These are phyloP conservation scores for Epithemia pelagica DNA, from an alignment of 108 stramenopile species.

Conservation along the genomic window DNA sequence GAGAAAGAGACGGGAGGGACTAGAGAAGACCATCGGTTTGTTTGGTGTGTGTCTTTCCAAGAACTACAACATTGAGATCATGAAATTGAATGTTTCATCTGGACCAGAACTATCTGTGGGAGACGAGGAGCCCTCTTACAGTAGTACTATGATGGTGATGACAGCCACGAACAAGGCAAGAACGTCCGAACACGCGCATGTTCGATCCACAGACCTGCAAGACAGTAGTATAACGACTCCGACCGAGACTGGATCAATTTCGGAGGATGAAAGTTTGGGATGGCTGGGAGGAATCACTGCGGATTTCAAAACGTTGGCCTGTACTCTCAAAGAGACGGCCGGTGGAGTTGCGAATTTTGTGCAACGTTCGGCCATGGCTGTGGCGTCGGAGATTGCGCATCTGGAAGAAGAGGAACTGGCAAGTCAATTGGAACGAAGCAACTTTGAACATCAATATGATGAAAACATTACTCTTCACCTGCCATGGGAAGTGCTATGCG, in stretches of 20 bases:
- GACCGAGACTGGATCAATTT: neutral
- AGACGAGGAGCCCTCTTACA: neutral
- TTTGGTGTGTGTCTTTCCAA: too few species aligned
- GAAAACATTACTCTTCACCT: slow-evolving; percentile 14
- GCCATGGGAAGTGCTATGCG: slow-evolving; percentile 39
- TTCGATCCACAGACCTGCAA: slow-evolving; percentile 1
- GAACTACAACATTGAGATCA: too few species aligned
- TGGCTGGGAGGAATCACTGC: slow-evolving; percentile 30
- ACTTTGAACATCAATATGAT: neutral
- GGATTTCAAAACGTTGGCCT: slow-evolving; percentile 26
- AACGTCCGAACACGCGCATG: too few species aligned
- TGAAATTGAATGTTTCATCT: neutral
- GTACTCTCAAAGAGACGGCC: slow-evolving; percentile 20
- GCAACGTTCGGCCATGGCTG: slow-evolving; percentile 32
- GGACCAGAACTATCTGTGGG: neutral
- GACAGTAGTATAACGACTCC: neutral
- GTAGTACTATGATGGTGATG: too few species aligned
- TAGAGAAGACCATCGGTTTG: too few species aligned
- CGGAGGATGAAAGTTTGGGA: slow-evolving; percentile 10
- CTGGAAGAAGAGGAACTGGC: slow-evolving; percentile 29
- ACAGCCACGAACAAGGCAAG: too few species aligned
- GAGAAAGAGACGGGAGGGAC: too few species aligned
- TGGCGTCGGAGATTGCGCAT: slow-evolving; percentile 51
- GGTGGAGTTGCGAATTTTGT: slow-evolving; percentile 30
- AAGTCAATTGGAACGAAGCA: neutral